Conservation (phyloP, 2,329 filamentous ascomycete genomes). For the Ceratocystis albifundus region DNA sequence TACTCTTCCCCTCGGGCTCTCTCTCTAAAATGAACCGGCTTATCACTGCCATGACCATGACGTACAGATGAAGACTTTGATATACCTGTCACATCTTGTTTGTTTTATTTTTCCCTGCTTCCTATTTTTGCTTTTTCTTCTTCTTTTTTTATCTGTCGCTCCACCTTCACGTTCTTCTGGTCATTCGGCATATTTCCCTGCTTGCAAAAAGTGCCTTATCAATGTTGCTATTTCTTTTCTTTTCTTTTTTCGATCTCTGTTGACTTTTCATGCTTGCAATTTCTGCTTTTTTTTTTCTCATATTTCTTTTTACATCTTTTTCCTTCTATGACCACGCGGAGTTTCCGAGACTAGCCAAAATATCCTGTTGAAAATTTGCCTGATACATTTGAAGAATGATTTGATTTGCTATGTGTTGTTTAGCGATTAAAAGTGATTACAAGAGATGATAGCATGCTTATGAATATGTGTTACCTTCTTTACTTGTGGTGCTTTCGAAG, state of each 20-base stretch:
- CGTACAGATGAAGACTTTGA: conserved; percentile 12
- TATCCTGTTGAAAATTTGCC: neutral
- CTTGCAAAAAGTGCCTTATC: conserved; percentile 5
- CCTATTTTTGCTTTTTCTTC: conserved; percentile 1
- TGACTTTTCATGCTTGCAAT: conserved; percentile 9
- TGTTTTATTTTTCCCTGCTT: conserved; percentile 12
- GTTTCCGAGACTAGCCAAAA: conserved; percentile 17
- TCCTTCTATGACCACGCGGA: conserved; percentile 14
- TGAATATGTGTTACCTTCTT: no score
- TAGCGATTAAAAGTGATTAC: neutral
- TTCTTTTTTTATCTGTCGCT: neutral
- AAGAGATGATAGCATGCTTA: neutral
- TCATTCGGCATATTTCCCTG: neutral
- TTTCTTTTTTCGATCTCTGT: neutral
- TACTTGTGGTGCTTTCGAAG: no score
- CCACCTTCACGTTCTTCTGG: neutral
- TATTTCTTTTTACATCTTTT: conserved; percentile 13
- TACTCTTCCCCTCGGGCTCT: neutral
- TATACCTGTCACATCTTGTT: conserved; percentile 13
- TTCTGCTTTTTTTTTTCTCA: conserved; percentile 12
- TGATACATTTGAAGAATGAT: neutral
- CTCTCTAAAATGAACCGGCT: conserved; percentile 12
- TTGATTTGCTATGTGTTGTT: neutral
- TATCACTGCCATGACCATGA: conserved; percentile 7
- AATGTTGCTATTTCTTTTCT: neutral